Conservation (phyloP, 2,329 filamentous ascomycete species). For the Nemania diffusa region DNA sequence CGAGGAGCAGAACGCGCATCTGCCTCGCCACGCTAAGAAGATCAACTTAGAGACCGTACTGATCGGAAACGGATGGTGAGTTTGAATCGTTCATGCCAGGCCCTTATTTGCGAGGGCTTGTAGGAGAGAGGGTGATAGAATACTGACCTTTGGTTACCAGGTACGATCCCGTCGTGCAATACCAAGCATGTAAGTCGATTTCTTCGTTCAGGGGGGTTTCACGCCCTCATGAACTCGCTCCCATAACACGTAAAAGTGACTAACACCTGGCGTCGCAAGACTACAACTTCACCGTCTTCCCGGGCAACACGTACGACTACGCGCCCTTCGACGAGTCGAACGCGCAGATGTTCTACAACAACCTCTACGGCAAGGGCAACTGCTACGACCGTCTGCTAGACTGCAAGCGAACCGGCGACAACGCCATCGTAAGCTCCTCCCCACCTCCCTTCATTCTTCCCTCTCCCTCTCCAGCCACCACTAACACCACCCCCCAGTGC, state of each 20-base stretch:
- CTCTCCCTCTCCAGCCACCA: no score
- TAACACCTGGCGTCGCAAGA: conserved; percentile 39
- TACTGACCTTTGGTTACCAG: conserved; percentile 39
- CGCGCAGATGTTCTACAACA: conserved; percentile 65
- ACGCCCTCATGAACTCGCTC: not conserved
- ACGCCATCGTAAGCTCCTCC: conserved; percentile 51
- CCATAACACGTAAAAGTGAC: not conserved
- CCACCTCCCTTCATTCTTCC: not conserved
- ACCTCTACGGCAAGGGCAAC: conserved; percentile 68
- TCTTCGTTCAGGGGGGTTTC: not conserved
- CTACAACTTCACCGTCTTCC: conserved; percentile 66
- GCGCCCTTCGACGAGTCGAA: conserved; percentile 61
- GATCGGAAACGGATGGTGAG: conserved; percentile 65
- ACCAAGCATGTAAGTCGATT: conserved; percentile 55
- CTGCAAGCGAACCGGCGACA: conserved; percentile 62
- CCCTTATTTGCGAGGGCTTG: not conserved
- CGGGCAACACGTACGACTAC: conserved; percentile 68
- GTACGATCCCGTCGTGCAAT: conserved; percentile 66
- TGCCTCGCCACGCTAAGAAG: conserved; percentile 54
- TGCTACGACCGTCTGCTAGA: conserved; percentile 67
- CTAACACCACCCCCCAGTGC: conserved; percentile 51
- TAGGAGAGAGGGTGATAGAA: not conserved
- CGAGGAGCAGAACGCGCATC: conserved; percentile 57
- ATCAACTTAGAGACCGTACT: conserved; percentile 62
- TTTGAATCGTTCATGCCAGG: not conserved